These are phyloP conservation scores for Fraxinus sp. DNA, from an alignment of 305 asterid species.

Conservation along the genomic window DNA sequence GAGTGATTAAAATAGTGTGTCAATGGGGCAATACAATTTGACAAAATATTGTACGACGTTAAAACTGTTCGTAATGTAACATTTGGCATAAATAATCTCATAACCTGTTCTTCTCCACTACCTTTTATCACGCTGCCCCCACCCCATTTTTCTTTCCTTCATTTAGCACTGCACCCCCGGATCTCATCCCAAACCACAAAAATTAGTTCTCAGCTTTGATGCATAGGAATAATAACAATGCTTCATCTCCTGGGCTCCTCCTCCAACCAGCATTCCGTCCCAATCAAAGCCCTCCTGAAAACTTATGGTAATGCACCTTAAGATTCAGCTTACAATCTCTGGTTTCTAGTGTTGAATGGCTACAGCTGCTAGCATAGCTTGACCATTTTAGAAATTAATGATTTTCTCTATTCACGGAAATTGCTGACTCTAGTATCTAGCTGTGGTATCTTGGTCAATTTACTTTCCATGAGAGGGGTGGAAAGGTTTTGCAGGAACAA, in stretches of 20 bases:
- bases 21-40: not conserved
- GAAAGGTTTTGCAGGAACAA: not conserved
- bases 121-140: not conserved
- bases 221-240: not conserved
- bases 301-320: not conserved
- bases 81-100: not conserved
- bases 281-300: not conserved
- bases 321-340: not conserved
- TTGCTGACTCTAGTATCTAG: not conserved
- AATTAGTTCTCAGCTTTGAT: not conserved
- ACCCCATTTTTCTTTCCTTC: not conserved
- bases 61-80: not conserved
- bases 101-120: not conserved
- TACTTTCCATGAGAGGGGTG: not conserved
- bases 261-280: not conserved
- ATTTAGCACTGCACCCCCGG: not conserved
- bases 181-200: not conserved
- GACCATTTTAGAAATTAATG: not conserved
- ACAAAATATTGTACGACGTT: not conserved
- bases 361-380: not conserved
- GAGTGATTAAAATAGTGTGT: not conserved
- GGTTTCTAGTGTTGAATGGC: not conserved
- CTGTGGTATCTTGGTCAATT: not conserved
- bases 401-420: not conserved
- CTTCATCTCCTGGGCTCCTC: not conserved